Evolutionary conservation across 148 eudicot species (phyloP), one percentile per base, ranked within the genome.

Genomic region (Chenopodium formosanum): DNA sequence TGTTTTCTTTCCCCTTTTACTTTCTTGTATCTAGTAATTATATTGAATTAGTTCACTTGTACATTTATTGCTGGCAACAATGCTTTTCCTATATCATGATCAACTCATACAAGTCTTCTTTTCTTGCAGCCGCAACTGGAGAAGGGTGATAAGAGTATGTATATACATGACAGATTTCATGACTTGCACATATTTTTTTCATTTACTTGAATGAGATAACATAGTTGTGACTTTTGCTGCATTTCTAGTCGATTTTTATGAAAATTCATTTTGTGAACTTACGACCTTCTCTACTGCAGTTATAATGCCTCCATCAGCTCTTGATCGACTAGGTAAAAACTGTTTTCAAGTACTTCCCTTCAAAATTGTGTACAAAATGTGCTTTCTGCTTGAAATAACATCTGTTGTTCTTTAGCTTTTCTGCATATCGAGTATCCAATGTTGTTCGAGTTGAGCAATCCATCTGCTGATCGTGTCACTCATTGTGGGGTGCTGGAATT

Each of bases 221-320:
- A 23, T 56, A 68, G 40, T 53, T 47, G 58, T 29, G 10, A 75
- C 76, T 53, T 58, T 69, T 29, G 40, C 65, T 74, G 50, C 74
- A 75, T 67, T 25, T n/a, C 23, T 73, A 47, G 72, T 23, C 65
- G 19, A 9, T 68, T 64, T 46, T 78, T 34, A 34, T 10, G 62
- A 46, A 2, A n/a, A 23, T 27, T 37, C 34, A 50, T 69, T 79
- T 2, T 73, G 53, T 48, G 14, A 73, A n/a, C 81, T 80, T 70
- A 52, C 8, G 67, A 5, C 48, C 82, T 66, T 74, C 46, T 74
- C 65, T 78, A 68, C 58, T 78, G 84, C 84, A 85, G 87, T 85
- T 72, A 85, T 85, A 82, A 85, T 85, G 87, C 87, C 87, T 69
- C 87, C 87, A 74, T 85, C 87, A 66, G 87, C 87, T 78, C 87